Percentiles rank a stretch among this genome's conserved stretches.
These are phyloP conservation scores for Ustilago cynodontis DNA, from an alignment of 1,284 basidiomycete species.

Conservation along the genomic window DNA sequence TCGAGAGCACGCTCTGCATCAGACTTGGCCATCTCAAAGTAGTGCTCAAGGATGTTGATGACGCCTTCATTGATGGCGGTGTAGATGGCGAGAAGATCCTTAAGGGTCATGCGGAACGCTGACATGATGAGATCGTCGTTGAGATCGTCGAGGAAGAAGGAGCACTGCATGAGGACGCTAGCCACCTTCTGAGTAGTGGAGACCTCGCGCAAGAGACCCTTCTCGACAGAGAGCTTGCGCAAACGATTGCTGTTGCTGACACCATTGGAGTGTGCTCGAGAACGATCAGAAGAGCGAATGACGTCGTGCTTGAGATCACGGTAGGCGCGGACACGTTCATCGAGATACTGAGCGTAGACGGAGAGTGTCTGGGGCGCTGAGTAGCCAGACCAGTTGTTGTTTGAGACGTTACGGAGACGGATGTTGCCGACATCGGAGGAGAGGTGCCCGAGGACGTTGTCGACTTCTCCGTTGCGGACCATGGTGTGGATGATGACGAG, in stretches of 20 bases:
- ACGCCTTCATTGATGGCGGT: conserved; percentile 98
- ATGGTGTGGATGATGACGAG: conserved; percentile 94
- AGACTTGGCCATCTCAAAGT: conserved; percentile 96
- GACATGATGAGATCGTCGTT: conserved; percentile 91
- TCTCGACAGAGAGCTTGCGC: conserved; percentile 92
- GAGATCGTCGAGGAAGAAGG: conserved; percentile 94
- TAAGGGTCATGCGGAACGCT: conserved; percentile 93
- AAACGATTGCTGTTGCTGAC: conserved; percentile 74
- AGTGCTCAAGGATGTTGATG: conserved; percentile 93
- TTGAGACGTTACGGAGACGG: conserved; percentile 79
- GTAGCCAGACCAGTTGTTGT: conserved; percentile 45
- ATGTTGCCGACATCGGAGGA: conserved; percentile 77
- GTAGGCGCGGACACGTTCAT: conserved; percentile 88
- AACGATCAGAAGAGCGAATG: conserved; percentile 84
- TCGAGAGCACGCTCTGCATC: conserved; percentile 87
- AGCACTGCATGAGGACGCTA: conserved; percentile 85
- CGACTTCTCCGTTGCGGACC: conserved; percentile 92
- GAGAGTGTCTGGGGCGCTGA: conserved; percentile 83
- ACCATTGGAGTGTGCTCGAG: conserved; percentile 73
- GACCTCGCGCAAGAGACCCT: conserved; percentile 92
- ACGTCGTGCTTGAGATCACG: conserved; percentile 92
- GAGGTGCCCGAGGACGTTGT: conserved; percentile 86
- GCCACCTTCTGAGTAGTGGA: conserved; percentile 90
- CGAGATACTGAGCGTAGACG: conserved; percentile 89
- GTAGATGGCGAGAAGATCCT: conserved; percentile 94